phyloP scores from a whole-genome alignment of 495 filamentous ascomycete species.

The Penicillium samsonianum region DNA sequence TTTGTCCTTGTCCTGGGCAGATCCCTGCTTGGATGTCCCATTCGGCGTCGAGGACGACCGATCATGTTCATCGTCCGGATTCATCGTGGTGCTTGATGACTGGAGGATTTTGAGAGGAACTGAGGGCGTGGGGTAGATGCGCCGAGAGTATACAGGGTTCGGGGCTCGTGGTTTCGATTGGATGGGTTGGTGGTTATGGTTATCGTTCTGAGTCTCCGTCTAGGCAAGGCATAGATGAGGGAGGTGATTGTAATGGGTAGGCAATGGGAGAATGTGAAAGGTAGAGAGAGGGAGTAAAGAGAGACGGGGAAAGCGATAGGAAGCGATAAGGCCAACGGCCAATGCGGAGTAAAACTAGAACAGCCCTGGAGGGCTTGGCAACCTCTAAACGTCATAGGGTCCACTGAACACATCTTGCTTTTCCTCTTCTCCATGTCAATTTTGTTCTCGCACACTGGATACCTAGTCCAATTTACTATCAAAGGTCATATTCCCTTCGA shows the following conservation, averaged over 20 bases:
- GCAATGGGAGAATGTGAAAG: constrained; percentile 6
- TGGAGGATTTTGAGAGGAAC: constrained; percentile 24
- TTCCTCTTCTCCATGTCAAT: constrained; percentile 6
- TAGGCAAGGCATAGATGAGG: background rate
- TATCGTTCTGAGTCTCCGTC: background rate
- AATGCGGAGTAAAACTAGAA: constrained; percentile 29
- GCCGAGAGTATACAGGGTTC: constrained; percentile 14
- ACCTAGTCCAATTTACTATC: background rate
- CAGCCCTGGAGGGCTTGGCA: constrained; percentile 25
- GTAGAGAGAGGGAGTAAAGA: background rate
- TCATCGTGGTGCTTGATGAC: constrained; percentile 22
- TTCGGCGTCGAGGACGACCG: constrained; percentile 55
- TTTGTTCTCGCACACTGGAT: background rate
- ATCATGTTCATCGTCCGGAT: constrained; percentile 38
- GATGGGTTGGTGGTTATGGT: background rate
- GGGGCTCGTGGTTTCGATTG: background rate
- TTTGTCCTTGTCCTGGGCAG: constrained; percentile 59
- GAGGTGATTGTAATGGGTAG: background rate
- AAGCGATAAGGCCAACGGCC: constrained; percentile 24
- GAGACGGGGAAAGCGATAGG: constrained; percentile 6
- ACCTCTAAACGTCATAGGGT: constrained; percentile 34
- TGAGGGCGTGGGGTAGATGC: constrained; percentile 21
- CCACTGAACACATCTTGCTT: constrained; percentile 19
- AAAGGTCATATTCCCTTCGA: background rate
- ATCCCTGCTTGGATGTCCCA: constrained; percentile 54